Percentiles rank a stretch among this genome's conserved stretches.
These are phyloP conservation scores for Gnomoniopsis smithogilvyi DNA, from an alignment of 2,329 filamentous ascomycete genomes.

Conservation along the genomic window DNA sequence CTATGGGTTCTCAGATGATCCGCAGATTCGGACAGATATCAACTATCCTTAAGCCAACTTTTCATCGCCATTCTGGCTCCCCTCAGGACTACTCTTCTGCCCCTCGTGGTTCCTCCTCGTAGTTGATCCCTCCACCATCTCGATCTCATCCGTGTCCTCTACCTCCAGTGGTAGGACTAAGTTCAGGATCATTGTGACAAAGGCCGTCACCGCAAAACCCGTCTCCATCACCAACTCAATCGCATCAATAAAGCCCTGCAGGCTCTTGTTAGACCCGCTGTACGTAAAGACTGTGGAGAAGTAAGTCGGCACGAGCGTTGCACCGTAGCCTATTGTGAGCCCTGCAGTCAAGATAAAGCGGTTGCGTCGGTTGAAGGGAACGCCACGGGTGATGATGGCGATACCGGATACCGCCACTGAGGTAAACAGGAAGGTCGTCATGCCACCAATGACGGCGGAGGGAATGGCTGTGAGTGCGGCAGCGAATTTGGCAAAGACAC, in stretches of 20 bases:
- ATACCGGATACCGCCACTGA: slow-evolving; percentile 76
- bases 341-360: slow-evolving; percentile 78
- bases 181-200: slow-evolving; percentile 72
- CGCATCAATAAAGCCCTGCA: slow-evolving; percentile 73
- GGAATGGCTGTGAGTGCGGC: slow-evolving; percentile 77
- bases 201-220: slow-evolving; percentile 71
- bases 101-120: background rate
- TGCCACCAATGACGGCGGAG: slow-evolving; percentile 60
- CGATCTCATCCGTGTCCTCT: slow-evolving; percentile 58
- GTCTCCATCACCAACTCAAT: slow-evolving; percentile 72
- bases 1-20: no score
- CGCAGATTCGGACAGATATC: background rate
- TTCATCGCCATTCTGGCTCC: background rate
- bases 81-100: background rate
- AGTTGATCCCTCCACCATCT: background rate
- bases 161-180: slow-evolving; percentile 69
- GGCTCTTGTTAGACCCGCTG: slow-evolving; percentile 60
- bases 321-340: slow-evolving; percentile 69
- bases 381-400: slow-evolving; percentile 66
- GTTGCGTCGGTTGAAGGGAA: slow-evolving; percentile 74
- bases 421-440: slow-evolving; percentile 78
- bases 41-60: background rate
- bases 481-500: slow-evolving; percentile 79
- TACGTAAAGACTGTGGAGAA: slow-evolving; percentile 73
- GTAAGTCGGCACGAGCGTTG: slow-evolving; percentile 64